A percentile compares a stretch with the other conserved stretches of the same genome.
phyloP scores from a whole-genome alignment of 78 protist species.

The Guillardia theta region DNA sequence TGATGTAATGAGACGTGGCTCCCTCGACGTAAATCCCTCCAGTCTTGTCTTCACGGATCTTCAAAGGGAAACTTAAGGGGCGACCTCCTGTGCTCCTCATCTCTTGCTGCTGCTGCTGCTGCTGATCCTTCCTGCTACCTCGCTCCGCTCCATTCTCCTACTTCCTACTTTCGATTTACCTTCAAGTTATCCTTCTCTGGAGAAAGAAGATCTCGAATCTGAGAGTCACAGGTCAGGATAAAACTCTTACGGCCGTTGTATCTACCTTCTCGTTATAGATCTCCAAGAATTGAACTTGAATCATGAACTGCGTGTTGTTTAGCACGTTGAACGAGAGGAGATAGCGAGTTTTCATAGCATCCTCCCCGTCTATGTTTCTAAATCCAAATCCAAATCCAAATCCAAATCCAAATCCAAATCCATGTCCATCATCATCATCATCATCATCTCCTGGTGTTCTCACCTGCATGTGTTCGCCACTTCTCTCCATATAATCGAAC shows the following conservation, averaged over 20 bases:
- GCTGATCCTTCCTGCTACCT: neutral
- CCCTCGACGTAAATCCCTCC: conserved; percentile 16
- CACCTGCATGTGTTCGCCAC: conserved; percentile 18
- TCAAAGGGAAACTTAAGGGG: neutral
- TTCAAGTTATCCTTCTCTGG: conserved; percentile 9
- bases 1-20: neutral
- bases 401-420: no score
- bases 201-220: neutral
- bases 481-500: conserved; percentile 1
- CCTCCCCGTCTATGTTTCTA: no score
- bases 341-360: no score
- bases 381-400: no score
- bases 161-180: neutral
- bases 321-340: no score
- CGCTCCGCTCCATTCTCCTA: neutral
- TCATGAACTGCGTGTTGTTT: conserved; percentile 24
- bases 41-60: neutral
- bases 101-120: neutral
- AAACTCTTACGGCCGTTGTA: no score
- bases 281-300: neutral
- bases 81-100: no score
- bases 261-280: neutral
- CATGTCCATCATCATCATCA: no score
- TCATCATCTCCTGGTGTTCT: no score
- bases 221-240: no score